phyloP scores from a whole-genome alignment of 306 rosid genomes.

The Rosa rugosa region DNA sequence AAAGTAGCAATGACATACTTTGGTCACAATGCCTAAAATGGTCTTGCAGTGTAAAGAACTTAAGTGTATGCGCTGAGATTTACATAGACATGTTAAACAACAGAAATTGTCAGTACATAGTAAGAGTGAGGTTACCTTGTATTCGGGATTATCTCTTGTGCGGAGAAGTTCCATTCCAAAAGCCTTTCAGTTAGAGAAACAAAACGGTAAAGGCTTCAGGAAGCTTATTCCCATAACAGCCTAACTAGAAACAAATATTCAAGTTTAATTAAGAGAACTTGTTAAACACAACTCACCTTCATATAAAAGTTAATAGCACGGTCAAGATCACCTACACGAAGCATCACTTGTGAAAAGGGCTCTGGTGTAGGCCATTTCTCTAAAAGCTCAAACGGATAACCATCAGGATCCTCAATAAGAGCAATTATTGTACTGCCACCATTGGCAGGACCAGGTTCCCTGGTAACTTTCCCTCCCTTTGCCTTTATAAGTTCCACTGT shows the following conservation, averaged over 20 bases:
- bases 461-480: slow-evolving; percentile 68
- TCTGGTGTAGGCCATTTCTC: slow-evolving; percentile 70
- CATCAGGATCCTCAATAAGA: slow-evolving; percentile 72
- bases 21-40: slow-evolving; percentile 1
- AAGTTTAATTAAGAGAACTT: not conserved
- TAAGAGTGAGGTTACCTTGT: slow-evolving; percentile 48
- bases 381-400: slow-evolving; percentile 65
- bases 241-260: not conserved
- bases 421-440: slow-evolving; percentile 54
- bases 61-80: not conserved
- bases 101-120: not conserved
- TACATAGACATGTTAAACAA: not conserved
- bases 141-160: slow-evolving; percentile 58
- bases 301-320: slow-evolving; percentile 69
- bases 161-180: slow-evolving; percentile 77
- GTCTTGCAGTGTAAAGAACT: not conserved
- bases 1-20: slow-evolving; percentile 2
- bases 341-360: slow-evolving; percentile 83
- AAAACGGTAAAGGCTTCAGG: not conserved
- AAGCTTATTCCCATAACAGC: not conserved
- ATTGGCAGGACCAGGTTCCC: slow-evolving; percentile 59
- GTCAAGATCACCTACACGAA: slow-evolving; percentile 74
- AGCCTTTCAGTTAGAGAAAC: slow-evolving; percentile 41
- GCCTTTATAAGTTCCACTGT: slow-evolving; percentile 65
- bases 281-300: slow-evolving; percentile 42